Percentiles rank a stretch among this genome's conserved stretches.
Evolutionary conservation across 352 stramenopile species (phyloP).

Genomic region (Phytophthora agathidicida): DNA sequence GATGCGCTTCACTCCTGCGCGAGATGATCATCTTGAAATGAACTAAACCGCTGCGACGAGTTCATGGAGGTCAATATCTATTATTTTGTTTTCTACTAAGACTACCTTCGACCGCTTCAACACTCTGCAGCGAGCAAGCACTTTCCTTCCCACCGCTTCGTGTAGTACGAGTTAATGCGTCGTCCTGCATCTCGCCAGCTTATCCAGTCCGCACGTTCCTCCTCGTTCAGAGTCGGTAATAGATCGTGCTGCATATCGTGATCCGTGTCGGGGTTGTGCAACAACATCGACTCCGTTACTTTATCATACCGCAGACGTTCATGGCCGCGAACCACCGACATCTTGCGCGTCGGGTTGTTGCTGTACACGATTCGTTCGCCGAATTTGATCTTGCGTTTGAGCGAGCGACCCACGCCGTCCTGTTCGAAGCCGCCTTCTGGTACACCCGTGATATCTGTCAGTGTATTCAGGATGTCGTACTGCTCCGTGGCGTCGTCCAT

Average conservation of each 20-base stretch:
- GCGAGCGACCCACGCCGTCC: constrained; percentile 38
- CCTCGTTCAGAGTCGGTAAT: constrained; percentile 15
- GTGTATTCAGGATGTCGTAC: constrained; percentile 43
- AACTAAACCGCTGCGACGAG: no score
- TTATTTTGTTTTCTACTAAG: no score
- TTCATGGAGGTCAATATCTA: no score
- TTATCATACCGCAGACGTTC: constrained; percentile 47
- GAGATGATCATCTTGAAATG: no score
- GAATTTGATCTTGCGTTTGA: constrained; percentile 39
- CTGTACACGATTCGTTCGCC: constrained; percentile 40
- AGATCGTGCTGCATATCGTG: constrained; percentile 41
- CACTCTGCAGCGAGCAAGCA: constrained; percentile 35
- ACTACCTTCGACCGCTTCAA: no score
- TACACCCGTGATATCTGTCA: constrained; percentile 39
- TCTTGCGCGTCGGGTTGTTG: constrained; percentile 52
- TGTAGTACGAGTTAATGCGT: constrained; percentile 52
- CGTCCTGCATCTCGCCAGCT: constrained; percentile 26
- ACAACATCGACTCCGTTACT: constrained; percentile 21
- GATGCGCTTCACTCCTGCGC: no score
- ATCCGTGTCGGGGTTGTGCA: constrained; percentile 42
- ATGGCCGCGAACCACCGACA: constrained; percentile 39
- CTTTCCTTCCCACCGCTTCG: constrained; percentile 43
- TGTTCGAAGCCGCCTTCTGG: constrained; percentile 34
- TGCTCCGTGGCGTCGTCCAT: constrained; percentile 34
- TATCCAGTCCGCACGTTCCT: constrained; percentile 17